These are phyloP conservation scores for Neospermospora avenae DNA, from an alignment of 2,329 filamentous ascomycete genomes.

Conservation along the genomic window DNA sequence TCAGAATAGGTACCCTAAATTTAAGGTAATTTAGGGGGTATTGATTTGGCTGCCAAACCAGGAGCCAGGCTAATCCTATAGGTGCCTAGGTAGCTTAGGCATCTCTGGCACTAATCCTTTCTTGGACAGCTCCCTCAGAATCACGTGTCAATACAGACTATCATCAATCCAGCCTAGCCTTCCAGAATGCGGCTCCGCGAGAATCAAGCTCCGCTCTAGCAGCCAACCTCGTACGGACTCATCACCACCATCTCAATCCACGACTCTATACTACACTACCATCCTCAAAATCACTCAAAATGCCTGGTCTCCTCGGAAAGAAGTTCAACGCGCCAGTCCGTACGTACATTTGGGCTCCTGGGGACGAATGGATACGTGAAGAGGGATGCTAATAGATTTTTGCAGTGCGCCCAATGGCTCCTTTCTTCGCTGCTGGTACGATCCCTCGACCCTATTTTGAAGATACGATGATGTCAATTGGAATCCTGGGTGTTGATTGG, in stretches of 20 bases:
- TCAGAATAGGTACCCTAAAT: too few species aligned
- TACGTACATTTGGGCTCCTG: slow-evolving; percentile 46
- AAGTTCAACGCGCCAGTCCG: slow-evolving; percentile 77
- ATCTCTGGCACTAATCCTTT: not conserved
- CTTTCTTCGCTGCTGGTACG: slow-evolving; percentile 94
- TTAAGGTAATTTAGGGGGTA: too few species aligned
- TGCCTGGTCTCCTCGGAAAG: slow-evolving; percentile 73
- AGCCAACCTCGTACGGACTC: slow-evolving; percentile 15
- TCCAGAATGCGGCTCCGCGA: slow-evolving; percentile 12
- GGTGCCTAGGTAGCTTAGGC: too few species aligned
- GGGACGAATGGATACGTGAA: slow-evolving; percentile 12
- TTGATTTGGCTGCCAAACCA: too few species aligned
- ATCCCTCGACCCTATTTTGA: too few species aligned
- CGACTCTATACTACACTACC: slow-evolving; percentile 32
- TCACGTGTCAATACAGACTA: not conserved
- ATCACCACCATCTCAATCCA: slow-evolving; percentile 12
- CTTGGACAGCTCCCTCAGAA: not conserved
- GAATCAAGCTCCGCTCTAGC: slow-evolving; percentile 9
- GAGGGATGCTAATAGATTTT: slow-evolving; percentile 24
- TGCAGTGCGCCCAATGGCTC: slow-evolving; percentile 83
- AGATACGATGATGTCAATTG: not conserved
- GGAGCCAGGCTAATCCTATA: not conserved
- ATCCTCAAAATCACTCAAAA: slow-evolving; percentile 49
- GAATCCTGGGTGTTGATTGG: not conserved
- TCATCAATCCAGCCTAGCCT: not conserved